phyloP scores from a whole-genome alignment of 202 grass and related monocot genomes.

The Bolboschoenoplectus hybrid region DNA sequence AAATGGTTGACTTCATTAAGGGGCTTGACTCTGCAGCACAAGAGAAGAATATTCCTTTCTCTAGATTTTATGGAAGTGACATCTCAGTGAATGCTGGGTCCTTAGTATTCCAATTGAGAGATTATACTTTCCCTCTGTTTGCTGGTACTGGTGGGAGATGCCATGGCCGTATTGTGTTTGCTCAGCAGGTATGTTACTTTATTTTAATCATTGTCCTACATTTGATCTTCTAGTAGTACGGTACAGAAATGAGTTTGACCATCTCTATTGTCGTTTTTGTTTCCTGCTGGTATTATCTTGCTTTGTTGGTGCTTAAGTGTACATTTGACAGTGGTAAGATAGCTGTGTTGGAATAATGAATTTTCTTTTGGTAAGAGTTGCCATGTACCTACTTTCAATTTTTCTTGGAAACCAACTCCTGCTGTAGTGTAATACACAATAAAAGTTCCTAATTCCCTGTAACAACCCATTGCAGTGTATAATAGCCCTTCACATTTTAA shows the following conservation, averaged over 20 bases:
- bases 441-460: neutral
- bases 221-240: neutral
- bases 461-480: neutral
- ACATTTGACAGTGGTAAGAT: neutral
- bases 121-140: slow-evolving; percentile 93
- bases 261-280: neutral
- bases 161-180: slow-evolving; percentile 87
- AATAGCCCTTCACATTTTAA: slow-evolving; percentile 5
- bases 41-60: slow-evolving; percentile 94
- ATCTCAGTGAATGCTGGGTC: slow-evolving; percentile 76
- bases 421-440: neutral
- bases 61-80: slow-evolving; percentile 90
- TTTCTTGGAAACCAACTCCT: slow-evolving; percentile 12
- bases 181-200: slow-evolving; percentile 77
- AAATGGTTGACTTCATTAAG: slow-evolving; percentile 96
- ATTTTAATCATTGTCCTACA: slow-evolving; percentile 32
- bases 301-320: neutral
- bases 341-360: slow-evolving; percentile 6
- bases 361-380: slow-evolving; percentile 21
- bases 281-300: neutral
- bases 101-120: slow-evolving; percentile 81
- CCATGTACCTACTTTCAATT: neutral
- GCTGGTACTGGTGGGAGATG: slow-evolving; percentile 68
- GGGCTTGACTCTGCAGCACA: slow-evolving; percentile 67
- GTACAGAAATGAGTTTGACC: neutral